Conservation (phyloP, 371 early-diverging fungal genomes). For the Mucor irregularis region DNA sequence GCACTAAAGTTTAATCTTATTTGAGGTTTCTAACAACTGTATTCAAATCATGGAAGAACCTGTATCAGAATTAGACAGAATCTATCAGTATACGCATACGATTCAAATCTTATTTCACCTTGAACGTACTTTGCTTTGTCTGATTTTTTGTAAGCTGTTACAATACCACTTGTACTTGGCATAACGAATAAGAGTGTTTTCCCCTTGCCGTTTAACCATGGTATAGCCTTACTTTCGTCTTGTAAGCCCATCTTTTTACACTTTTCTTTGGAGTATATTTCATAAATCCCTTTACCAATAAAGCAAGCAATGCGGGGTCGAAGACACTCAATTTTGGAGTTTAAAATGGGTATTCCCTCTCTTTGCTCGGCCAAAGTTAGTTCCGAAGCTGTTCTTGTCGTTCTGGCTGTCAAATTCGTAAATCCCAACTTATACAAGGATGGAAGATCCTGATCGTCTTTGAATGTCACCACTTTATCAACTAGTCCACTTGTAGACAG, state of each 20-base stretch:
- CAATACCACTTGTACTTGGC: constrained; percentile 76
- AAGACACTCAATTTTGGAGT: constrained; percentile 58
- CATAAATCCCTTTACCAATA: constrained; percentile 74
- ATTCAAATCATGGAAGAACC: constrained; percentile 6
- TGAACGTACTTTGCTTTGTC: constrained; percentile 53
- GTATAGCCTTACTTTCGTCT: constrained; percentile 6
- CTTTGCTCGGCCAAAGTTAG: constrained; percentile 60
- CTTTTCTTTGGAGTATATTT: constrained; percentile 53
- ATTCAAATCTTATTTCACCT: neutral
- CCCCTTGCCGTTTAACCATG: constrained; percentile 29
- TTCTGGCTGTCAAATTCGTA: constrained; percentile 63
- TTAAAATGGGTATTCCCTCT: constrained; percentile 61
- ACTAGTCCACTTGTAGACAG: constrained; percentile 60
- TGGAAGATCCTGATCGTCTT: constrained; percentile 58
- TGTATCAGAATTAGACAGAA: neutral
- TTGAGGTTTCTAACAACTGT: neutral
- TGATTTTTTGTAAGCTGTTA: constrained; percentile 58
- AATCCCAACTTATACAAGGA: constrained; percentile 59
- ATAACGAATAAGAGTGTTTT: constrained; percentile 64
- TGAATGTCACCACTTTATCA: constrained; percentile 34
- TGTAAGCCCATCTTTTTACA: constrained; percentile 42
- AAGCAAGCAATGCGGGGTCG: constrained; percentile 72
- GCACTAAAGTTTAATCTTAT: constrained; percentile 10
- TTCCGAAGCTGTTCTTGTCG: constrained; percentile 47
- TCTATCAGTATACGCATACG: too few relatives aligned